Base-by-base conservation (phyloP, 2,329 filamentous ascomycete species). In the Monosporascus ibericus region DNA sequence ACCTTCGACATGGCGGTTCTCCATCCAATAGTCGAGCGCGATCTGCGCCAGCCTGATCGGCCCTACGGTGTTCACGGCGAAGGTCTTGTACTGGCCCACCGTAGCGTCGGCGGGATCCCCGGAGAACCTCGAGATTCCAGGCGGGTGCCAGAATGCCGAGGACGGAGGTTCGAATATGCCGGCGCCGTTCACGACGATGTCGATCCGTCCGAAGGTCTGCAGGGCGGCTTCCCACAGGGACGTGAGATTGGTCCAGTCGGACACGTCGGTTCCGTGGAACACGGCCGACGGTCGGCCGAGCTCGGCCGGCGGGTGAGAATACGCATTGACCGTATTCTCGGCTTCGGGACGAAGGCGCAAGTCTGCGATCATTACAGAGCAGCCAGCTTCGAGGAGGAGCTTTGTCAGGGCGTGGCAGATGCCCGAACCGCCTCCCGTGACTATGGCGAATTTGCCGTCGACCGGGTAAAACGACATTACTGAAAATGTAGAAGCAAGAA, bases 31-130 rank as follows among this genome's bases (percentile, higher is more conserved):
- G 3, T 65, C 61, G 36, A 73, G 63, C 37, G 69, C 71, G 25
- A 74, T 58, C 59, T 73, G 70, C 36, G 64, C 68, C 44, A 70
- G 55, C 18, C 70, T 66, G 40, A 72, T 68, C 2, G 71, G 71
- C 24, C 67, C 62, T 8, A 64, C 59, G 34, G 73, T 58, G 53
- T 73, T 74, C 49, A 72, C 64, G 49, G 69, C 68, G 3, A 73
- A 49, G 18, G 66, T 60, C 34, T 61, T 61, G 48, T 73, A 73
- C 47, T 63, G 63, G 3, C 68, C 68, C 1, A 62, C 61, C 25
- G 67, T 61, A 1, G 55, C 62, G 42, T 66, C 62, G 1, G 63
- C 63, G 6, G 49, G 40, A 38, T 70, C 68, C 9, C 48, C 25
- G 8, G 63, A 68, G 18, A 55, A 49, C 6, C 58, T 61, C 6